These are phyloP conservation scores for Nemania diffusa DNA, from an alignment of 2,329 filamentous ascomycete genomes.

Conservation along the genomic window DNA sequence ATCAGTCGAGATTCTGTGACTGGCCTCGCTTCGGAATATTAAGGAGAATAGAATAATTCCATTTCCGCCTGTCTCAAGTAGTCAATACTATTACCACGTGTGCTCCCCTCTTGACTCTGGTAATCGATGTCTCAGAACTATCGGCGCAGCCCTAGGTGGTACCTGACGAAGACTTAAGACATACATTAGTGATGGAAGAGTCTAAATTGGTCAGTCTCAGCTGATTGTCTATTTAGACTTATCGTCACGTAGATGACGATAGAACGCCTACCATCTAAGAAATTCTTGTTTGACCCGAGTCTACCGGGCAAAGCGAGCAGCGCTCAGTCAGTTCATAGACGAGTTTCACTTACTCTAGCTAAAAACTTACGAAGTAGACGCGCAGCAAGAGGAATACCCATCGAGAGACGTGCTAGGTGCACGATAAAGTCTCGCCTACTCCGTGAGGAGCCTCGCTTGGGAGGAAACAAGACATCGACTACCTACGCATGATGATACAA, in stretches of 20 bases:
- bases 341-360: no score
- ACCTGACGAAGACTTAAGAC: background rate
- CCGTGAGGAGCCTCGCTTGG: background rate
- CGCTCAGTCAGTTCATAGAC: no score
- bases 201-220: conserved; percentile 8
- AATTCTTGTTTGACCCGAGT: background rate
- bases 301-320: no score
- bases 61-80: background rate
- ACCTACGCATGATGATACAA: background rate
- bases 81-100: conserved; percentile 9
- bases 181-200: background rate
- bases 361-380: no score
- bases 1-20: background rate
- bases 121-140: conserved; percentile 7
- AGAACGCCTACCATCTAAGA: background rate
- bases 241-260: background rate
- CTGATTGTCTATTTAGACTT: background rate
- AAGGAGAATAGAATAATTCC: background rate
- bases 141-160: background rate
- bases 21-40: background rate
- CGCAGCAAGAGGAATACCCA: no score
- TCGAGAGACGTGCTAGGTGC: no score
- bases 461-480: background rate
- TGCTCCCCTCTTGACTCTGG: background rate
- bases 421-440: background rate